Evolutionary conservation across 108 stramenopile species (phyloP).

Genomic region (Skeletonema costatum): DNA sequence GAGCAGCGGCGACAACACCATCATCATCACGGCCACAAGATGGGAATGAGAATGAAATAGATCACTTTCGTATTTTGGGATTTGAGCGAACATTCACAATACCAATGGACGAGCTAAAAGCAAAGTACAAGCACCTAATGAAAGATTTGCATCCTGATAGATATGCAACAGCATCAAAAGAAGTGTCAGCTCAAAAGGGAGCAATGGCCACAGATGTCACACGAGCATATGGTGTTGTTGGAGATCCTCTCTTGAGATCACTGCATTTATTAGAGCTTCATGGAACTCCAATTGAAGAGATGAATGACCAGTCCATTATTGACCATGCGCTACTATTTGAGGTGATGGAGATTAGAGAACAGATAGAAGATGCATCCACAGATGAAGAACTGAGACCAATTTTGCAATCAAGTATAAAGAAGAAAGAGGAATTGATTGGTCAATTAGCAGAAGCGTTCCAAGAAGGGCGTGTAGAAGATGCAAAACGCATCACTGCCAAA

Average conservation of each 20-base stretch:
- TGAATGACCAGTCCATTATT: conserved; percentile 48
- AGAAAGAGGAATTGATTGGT: conserved; percentile 31
- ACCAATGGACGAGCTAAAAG: conserved; percentile 46
- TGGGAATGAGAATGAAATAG: not conserved
- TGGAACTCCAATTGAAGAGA: conserved; percentile 51
- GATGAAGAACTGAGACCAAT: conserved; percentile 46
- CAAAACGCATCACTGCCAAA: conserved; percentile 55
- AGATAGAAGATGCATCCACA: conserved; percentile 47
- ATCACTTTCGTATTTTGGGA: not conserved
- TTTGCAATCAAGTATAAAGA: conserved; percentile 30
- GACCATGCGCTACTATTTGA: conserved; percentile 53
- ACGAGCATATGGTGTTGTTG: conserved; percentile 64
- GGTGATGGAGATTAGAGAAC: conserved; percentile 75
- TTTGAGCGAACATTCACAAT: conserved; percentile 50
- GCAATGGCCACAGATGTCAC: conserved; percentile 57
- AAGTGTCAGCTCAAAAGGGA: conserved; percentile 17
- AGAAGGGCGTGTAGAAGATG: conserved; percentile 35
- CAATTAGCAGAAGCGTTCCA: conserved; percentile 52
- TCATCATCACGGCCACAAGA: conserved; percentile 3
- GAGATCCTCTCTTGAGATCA: conserved; percentile 59
- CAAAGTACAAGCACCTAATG: conserved; percentile 69
- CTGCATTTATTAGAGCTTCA: conserved; percentile 68
- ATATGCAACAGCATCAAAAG: conserved; percentile 33
- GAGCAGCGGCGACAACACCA: not conserved
- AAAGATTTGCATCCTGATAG: conserved; percentile 68